phyloP scores from a whole-genome alignment of 2,329 filamentous ascomycete genomes.

The Amauroascus verrucosus region DNA sequence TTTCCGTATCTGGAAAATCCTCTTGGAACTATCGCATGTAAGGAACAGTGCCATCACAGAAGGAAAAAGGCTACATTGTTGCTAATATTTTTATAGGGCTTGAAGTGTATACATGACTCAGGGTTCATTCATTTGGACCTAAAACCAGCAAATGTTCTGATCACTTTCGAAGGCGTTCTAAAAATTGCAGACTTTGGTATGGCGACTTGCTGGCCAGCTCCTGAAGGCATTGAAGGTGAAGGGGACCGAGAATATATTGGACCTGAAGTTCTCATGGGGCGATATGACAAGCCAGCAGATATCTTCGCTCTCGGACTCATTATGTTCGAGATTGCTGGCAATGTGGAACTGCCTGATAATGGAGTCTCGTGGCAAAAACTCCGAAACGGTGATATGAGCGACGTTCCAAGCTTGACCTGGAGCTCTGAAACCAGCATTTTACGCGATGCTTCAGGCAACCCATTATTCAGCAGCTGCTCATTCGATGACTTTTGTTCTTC shows the following conservation, averaged over 20 bases:
- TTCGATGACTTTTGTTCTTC: constrained; percentile 37
- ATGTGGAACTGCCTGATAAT: constrained; percentile 87
- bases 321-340: constrained; percentile 86
- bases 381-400: constrained; percentile 77
- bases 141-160: constrained; percentile 56
- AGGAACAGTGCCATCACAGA: constrained; percentile 26
- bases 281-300: constrained; percentile 82
- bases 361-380: constrained; percentile 84
- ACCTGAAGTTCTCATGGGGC: constrained; percentile 77
- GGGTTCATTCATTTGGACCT: constrained; percentile 65
- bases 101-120: constrained; percentile 80
- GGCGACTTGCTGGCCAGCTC: constrained; percentile 67
- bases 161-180: constrained; percentile 55
- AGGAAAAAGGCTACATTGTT: constrained; percentile 13
- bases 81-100: constrained; percentile 48
- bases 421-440: constrained; percentile 59
- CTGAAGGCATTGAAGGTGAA: constrained; percentile 71
- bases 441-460: constrained; percentile 65
- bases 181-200: constrained; percentile 61
- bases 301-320: constrained; percentile 91
- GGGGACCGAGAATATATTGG: constrained; percentile 95
- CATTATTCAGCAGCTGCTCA: constrained; percentile 40
- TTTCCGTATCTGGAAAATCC: constrained; percentile 96
- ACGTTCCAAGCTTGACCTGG: constrained; percentile 78
- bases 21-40: constrained; percentile 76